Percentiles rank a stretch among this genome's conserved stretches.
Conservation (phyloP, 2,329 filamentous ascomycete genomes). For the Dryadomyces sulphureus region DNA sequence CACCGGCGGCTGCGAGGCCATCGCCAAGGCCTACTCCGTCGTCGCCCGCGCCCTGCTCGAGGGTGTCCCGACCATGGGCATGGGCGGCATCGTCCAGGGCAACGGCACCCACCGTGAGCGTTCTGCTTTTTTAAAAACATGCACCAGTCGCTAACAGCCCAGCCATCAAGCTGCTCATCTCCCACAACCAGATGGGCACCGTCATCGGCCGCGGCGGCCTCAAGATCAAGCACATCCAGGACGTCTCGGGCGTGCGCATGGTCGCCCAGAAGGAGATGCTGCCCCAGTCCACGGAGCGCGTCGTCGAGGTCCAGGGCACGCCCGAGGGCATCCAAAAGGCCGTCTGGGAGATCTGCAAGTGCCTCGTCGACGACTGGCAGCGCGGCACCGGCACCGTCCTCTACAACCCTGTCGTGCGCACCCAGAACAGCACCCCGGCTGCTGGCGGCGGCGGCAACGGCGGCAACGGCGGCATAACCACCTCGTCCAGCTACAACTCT, state of each 20-base stretch:
- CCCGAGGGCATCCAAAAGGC: slow-evolving; percentile 92
- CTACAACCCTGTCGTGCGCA: slow-evolving; percentile 91
- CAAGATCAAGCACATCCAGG: slow-evolving; percentile 99
- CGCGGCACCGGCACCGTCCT: slow-evolving; percentile 92
- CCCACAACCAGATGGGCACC: slow-evolving; percentile 99
- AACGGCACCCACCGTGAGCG: slow-evolving; percentile 89
- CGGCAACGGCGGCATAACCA: too few relatives aligned
- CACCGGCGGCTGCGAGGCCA: slow-evolving; percentile 74
- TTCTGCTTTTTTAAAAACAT: background rate
- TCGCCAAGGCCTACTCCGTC: slow-evolving; percentile 83
- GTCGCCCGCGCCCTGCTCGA: slow-evolving; percentile 86
- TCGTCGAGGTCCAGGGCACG: slow-evolving; percentile 91
- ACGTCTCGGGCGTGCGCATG: slow-evolving; percentile 93
- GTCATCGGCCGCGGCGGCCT: slow-evolving; percentile 93
- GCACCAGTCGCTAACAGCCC: slow-evolving; percentile 4
- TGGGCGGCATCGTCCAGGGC: slow-evolving; percentile 77
- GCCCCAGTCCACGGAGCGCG: slow-evolving; percentile 92
- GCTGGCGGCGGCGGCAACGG: slow-evolving; percentile 30
- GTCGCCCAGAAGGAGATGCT: slow-evolving; percentile 99
- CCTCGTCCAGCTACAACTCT: slow-evolving; percentile 16
- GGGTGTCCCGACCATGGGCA: slow-evolving; percentile 86
- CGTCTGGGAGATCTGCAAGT: slow-evolving; percentile 98
- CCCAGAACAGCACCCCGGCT: slow-evolving; percentile 45
- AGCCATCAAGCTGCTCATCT: slow-evolving; percentile 97
- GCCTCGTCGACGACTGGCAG: slow-evolving; percentile 93